phyloP scores from a whole-genome alignment of 225 moss, liverwort and hornwort genomes.

The Pseudoscleropodium purum region DNA sequence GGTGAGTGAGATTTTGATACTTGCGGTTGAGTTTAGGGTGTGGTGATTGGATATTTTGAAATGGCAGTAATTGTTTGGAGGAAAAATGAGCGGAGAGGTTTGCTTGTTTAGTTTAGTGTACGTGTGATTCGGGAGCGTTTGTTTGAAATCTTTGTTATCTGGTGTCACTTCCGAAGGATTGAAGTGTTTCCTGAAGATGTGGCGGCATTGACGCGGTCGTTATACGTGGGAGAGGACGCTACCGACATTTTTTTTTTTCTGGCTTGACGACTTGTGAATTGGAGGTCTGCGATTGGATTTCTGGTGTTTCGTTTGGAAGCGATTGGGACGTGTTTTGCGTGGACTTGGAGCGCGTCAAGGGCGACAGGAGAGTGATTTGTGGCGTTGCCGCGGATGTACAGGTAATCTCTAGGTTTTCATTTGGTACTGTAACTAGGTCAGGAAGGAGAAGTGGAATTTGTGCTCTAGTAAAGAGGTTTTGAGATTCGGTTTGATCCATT shows the following conservation, averaged over 20 bases:
- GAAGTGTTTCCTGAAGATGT: neutral
- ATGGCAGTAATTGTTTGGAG: neutral
- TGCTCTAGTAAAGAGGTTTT: neutral
- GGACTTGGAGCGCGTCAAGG: constrained; percentile 32
- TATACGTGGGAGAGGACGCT: neutral
- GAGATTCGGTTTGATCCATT: neutral
- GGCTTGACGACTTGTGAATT: constrained; percentile 5
- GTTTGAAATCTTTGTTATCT: neutral
- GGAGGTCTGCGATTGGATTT: constrained; percentile 10
- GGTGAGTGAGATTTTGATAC: neutral
- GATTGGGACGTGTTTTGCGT: constrained; percentile 24
- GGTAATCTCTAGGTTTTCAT: constrained; percentile 7
- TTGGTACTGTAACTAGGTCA: neutral
- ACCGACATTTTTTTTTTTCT: neutral
- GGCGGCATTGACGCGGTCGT: neutral
- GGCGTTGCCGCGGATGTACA: constrained; percentile 7
- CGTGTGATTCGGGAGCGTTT: neutral
- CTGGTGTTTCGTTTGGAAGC: constrained; percentile 34
- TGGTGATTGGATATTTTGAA: neutral
- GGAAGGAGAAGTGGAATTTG: neutral
- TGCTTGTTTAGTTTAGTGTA: neutral
- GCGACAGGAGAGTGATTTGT: constrained; percentile 22
- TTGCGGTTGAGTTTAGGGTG: neutral
- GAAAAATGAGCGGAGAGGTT: neutral
- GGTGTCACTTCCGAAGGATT: neutral